Percentiles rank a stretch among this genome's conserved stretches.
These are phyloP conservation scores for Pyrus bretschneideri DNA, from an alignment of 306 rosid species.

Conservation along the genomic window DNA sequence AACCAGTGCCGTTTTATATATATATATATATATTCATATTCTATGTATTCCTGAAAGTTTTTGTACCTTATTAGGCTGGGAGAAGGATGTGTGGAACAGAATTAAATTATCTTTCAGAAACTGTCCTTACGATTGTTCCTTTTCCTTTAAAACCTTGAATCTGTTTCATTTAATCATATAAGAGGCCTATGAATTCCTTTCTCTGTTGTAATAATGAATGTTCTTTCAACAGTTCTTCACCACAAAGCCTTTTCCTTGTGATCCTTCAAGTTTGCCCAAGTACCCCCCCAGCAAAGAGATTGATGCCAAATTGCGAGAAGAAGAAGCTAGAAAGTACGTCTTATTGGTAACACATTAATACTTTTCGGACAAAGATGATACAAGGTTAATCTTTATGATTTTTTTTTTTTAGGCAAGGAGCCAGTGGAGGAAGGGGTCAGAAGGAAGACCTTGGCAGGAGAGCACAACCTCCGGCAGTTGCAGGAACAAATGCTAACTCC, in stretches of 20 bases:
- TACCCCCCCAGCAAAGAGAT: slow-evolving; percentile 96
- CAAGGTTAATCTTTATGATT: background rate
- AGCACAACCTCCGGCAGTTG: slow-evolving; percentile 27
- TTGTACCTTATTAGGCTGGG: background rate
- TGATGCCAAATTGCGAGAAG: slow-evolving; percentile 64
- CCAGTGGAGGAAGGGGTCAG: slow-evolving; percentile 36
- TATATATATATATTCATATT: background rate
- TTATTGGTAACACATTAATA: background rate
- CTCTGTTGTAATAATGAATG: background rate
- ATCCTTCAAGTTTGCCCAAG: slow-evolving; percentile 80
- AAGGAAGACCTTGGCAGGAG: slow-evolving; percentile 40
- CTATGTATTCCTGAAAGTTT: no score
- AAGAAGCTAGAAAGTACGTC: slow-evolving; percentile 63
- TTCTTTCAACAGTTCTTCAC: slow-evolving; percentile 61
- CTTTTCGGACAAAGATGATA: background rate
- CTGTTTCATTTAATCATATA: background rate
- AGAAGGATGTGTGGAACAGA: background rate
- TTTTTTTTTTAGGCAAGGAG: slow-evolving; percentile 43
- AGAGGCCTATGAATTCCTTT: background rate
- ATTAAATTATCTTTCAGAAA: background rate
- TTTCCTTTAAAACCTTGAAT: background rate
- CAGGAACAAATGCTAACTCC: slow-evolving; percentile 27
- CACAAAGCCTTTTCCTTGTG: slow-evolving; percentile 69
- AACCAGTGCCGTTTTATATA: background rate
- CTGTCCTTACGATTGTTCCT: background rate